Conservation (phyloP, 192 early-diverging fungal species). For the Mortierella alpina region DNA sequence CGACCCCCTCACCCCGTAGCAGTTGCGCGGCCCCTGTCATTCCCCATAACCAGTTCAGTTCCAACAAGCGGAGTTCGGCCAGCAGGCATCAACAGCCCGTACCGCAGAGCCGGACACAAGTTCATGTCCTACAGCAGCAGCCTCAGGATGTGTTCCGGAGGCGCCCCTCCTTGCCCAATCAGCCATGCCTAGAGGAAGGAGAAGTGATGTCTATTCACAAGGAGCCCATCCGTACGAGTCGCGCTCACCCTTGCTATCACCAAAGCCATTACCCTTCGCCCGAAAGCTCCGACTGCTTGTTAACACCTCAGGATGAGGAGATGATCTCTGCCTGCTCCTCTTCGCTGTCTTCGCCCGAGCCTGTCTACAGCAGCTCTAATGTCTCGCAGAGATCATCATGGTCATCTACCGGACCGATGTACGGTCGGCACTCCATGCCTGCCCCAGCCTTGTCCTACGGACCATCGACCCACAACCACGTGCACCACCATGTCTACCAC, state of each 20-base stretch:
- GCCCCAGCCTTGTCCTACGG: not conserved
- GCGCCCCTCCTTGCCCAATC: slow-evolving; percentile 46
- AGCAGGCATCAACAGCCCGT: not conserved
- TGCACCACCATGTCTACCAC: slow-evolving; percentile 9
- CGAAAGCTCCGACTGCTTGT: slow-evolving; percentile 12
- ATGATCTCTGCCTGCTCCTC: slow-evolving; percentile 4
- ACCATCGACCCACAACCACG: slow-evolving; percentile 6
- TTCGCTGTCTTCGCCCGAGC: slow-evolving; percentile 16
- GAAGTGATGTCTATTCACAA: slow-evolving; percentile 40
- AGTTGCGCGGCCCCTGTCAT: slow-evolving; percentile 18
- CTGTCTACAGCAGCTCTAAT: not conserved
- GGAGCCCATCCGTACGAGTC: slow-evolving; percentile 16
- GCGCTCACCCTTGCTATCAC: not conserved
- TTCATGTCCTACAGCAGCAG: slow-evolving; percentile 18
- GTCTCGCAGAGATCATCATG: slow-evolving; percentile 2
- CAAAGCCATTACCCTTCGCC: slow-evolving; percentile 32
- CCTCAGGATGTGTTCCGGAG: slow-evolving; percentile 34
- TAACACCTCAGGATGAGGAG: slow-evolving; percentile 13
- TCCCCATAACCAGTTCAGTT: slow-evolving; percentile 21
- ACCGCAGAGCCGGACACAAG: slow-evolving; percentile 14
- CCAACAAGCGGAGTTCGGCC: slow-evolving; percentile 38
- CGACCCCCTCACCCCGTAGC: slow-evolving; percentile 33
- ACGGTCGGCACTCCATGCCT: slow-evolving; percentile 42
- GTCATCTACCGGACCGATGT: not conserved
- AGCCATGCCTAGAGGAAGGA: slow-evolving; percentile 41